Evolutionary conservation across 139 green algal species (phyloP).

Genomic region (Chlorokybus atmophyticus): DNA sequence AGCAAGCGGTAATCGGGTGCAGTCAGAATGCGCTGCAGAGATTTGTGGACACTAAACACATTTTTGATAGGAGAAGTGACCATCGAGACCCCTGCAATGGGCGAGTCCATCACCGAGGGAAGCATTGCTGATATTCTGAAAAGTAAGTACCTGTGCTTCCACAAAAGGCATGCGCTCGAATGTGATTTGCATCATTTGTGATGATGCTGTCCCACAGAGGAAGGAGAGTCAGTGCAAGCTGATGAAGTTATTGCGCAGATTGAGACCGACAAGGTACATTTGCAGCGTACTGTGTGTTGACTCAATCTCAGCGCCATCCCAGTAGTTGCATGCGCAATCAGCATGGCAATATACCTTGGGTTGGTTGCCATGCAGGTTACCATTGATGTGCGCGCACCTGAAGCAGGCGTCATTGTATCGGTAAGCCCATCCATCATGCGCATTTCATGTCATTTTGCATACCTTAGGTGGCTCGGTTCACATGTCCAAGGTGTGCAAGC

Average conservation of each 20-base stretch:
- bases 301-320: too few species aligned
- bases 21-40: too few species aligned
- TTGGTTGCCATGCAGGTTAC: too few species aligned
- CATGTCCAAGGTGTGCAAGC: too few species aligned
- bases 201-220: conserved; percentile 7
- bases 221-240: conserved; percentile 55
- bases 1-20: too few species aligned
- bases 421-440: not conserved
- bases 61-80: too few species aligned
- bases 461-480: too few species aligned
- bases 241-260: conserved; percentile 95
- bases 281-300: too few species aligned
- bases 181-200: not conserved
- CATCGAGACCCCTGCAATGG: conserved; percentile 20
- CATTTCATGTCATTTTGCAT: too few species aligned
- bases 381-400: conserved; percentile 36
- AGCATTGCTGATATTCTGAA: conserved; percentile 30
- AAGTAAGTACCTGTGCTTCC: conserved; percentile 1
- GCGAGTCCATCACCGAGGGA: conserved; percentile 34
- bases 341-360: too few species aligned
- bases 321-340: too few species aligned
- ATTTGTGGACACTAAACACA: too few species aligned
- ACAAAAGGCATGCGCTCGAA: not conserved
- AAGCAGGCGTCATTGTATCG: conserved; percentile 19
- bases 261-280: conserved; percentile 77